Evolutionary conservation across 1,139 yeast genomes (phyloP).

Genomic region (Kodamaea sp.): DNA sequence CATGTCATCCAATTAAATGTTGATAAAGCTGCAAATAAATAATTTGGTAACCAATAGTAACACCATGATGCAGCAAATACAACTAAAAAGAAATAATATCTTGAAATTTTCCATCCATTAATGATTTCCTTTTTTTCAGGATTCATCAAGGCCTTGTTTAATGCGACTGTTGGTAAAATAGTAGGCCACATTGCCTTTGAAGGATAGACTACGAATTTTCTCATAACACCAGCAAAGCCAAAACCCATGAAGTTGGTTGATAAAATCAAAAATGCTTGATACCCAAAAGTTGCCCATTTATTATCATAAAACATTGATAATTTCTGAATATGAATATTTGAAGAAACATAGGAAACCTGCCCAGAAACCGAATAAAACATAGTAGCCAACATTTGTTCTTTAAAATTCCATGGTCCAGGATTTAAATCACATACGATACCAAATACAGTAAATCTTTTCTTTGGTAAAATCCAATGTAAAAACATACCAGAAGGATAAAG

Average conservation of each 20-base stretch:
- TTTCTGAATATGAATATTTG: conserved; percentile 18
- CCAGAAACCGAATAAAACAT: conserved; percentile 18
- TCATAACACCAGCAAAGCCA: conserved; percentile 21
- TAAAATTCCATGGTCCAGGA: conserved; percentile 24
- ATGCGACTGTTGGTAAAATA: conserved; percentile 18
- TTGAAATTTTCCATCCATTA: conserved; percentile 20
- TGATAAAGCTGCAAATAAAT: conserved; percentile 16
- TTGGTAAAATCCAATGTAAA: conserved; percentile 21
- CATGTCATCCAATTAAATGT: conserved; percentile 21
- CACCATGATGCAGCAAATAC: conserved; percentile 13
- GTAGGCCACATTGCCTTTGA: conserved; percentile 17
- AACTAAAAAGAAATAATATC: conserved; percentile 15
- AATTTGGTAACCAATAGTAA: conserved; percentile 20
- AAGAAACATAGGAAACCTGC: conserved; percentile 11
- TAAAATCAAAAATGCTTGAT: conserved; percentile 14
- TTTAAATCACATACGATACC: conserved; percentile 17
- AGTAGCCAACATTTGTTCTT: conserved; percentile 22
- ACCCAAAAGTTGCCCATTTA: conserved; percentile 18
- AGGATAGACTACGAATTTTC: conserved; percentile 19
- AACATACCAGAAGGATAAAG: conserved; percentile 53
- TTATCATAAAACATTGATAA: conserved; percentile 14
- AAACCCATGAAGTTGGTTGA: conserved; percentile 21
- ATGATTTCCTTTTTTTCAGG: conserved; percentile 16
- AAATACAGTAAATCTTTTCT: conserved; percentile 16
- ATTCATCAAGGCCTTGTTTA: conserved; percentile 18